Percentiles rank a stretch among this genome's conserved stretches.
phyloP scores from a whole-genome alignment of 768 basidiomycete genomes.

The Russula sp. region DNA sequence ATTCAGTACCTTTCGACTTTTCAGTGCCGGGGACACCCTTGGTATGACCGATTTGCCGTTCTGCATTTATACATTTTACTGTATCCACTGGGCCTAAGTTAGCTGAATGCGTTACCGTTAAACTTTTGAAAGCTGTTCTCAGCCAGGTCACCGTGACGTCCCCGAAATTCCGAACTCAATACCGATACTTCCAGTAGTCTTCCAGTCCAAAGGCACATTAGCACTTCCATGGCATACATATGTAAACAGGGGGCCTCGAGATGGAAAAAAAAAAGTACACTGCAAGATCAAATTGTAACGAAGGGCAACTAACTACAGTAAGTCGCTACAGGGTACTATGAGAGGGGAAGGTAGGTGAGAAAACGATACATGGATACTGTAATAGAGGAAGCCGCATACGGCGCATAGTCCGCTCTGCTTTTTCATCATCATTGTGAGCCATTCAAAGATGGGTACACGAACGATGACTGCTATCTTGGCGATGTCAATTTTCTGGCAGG shows the following conservation, averaged over 20 bases:
- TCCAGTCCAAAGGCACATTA: neutral
- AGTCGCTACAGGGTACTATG: neutral
- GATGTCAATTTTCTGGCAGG: conserved; percentile 51
- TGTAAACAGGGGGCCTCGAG: conserved; percentile 11
- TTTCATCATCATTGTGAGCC: conserved; percentile 38
- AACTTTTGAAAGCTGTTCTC: no score
- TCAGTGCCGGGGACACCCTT: no score
- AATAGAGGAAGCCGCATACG: neutral
- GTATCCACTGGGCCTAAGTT: no score
- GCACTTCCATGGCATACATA: conserved; percentile 18
- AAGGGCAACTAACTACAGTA: neutral
- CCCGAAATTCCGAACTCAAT: neutral
- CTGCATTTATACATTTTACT: no score
- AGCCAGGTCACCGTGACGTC: no score
- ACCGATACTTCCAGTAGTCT: neutral
- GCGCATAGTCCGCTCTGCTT: no score
- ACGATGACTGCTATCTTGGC: conserved; percentile 37
- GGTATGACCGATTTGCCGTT: no score
- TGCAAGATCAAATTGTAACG: neutral
- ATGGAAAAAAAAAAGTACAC: conserved; percentile 9
- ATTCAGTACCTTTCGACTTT: no score
- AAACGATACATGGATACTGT: neutral
- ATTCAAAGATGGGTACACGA: conserved; percentile 37
- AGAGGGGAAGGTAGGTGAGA: neutral
- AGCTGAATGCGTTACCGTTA: no score